Evolutionary conservation across 306 rosid genomes (phyloP), one percentile per base, ranked within the genome.

Genomic region (Castanea sativa): DNA sequence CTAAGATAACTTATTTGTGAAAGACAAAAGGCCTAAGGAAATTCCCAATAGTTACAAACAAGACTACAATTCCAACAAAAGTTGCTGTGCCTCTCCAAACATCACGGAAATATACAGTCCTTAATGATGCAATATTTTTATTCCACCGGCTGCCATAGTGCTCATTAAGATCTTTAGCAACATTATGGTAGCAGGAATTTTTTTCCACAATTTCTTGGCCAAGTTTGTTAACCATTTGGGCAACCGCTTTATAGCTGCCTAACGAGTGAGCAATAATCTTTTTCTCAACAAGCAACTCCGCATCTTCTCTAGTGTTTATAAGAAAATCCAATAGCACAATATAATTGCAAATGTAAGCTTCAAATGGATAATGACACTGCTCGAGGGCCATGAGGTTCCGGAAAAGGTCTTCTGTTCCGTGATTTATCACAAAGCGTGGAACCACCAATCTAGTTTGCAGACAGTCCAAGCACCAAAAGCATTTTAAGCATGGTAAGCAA

Each of bases 31-130:
- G 53, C 53, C 53, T 49, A 49, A 49, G 53, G 16, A 49, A 45
- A 52, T 67, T 79, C 77, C 79, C 78, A 2, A 82, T 74, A 2
- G 87, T 72, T 25, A 80, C 82, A 23, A 83, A 19, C 2, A 87
- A 69, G 15, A 90, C 81, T 16, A 76, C 35, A 69, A 87, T 4
- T 73, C 91, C 96, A 5, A 91, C 80, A 25, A 91, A 5, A 20
- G 96, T 91, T 33, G 93, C 85, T 49, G 90, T 89, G 3, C 85
- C 85, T 9, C 91, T 91, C 90, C 93, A 91, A 18, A 89, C 85
- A 58, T 91, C 91, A 30, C 87, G 82, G 64, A 91, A 89, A 30
- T 91, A 91, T 1, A 89, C 87, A 69, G 79, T 82, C 71, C 75
- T 82, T 38, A 87, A 49, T 0, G 85, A 83, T 0, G 91, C 96